Conservation (phyloP, 192 early-diverging fungal species). For the Linnemannia elongata region DNA sequence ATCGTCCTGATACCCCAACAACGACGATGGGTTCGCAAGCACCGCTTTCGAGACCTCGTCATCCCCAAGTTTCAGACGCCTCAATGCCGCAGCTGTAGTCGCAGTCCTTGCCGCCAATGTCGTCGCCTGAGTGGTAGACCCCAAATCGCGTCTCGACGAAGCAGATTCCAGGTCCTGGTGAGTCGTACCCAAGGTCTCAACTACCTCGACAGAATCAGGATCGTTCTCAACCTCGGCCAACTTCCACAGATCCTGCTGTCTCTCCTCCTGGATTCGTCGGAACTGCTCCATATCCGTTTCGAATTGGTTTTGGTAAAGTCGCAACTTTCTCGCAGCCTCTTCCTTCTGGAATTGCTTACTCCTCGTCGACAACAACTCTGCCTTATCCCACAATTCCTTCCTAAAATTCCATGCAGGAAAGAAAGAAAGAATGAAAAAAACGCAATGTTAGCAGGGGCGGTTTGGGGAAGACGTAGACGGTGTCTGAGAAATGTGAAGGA, state of each 20-base stretch:
- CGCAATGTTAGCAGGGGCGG: background rate
- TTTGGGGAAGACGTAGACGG: background rate
- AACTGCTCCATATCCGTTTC: slow-evolving; percentile 49
- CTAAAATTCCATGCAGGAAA: background rate
- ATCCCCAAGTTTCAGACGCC: background rate
- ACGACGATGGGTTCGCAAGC: background rate
- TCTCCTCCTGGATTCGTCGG: slow-evolving; percentile 32
- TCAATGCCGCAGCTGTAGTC: background rate
- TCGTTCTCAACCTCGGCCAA: background rate
- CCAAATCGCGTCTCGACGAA: background rate
- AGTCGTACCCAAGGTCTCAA: too few relatives aligned
- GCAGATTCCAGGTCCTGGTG: background rate
- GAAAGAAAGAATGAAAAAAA: background rate
- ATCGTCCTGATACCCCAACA: background rate
- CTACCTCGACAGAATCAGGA: background rate
- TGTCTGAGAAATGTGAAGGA: background rate
- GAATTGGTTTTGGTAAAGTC: slow-evolving; percentile 43
- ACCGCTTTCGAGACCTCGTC: background rate
- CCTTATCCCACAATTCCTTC: slow-evolving; percentile 52
- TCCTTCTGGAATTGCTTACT: slow-evolving; percentile 49
- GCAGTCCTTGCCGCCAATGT: background rate
- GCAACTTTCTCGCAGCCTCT: slow-evolving; percentile 37
- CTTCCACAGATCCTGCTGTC: slow-evolving; percentile 30
- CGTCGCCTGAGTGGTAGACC: background rate
- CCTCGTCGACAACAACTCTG: slow-evolving; percentile 35